Conservation (phyloP, 768 basidiomycete genomes). For the Dentipellis fragilis region DNA sequence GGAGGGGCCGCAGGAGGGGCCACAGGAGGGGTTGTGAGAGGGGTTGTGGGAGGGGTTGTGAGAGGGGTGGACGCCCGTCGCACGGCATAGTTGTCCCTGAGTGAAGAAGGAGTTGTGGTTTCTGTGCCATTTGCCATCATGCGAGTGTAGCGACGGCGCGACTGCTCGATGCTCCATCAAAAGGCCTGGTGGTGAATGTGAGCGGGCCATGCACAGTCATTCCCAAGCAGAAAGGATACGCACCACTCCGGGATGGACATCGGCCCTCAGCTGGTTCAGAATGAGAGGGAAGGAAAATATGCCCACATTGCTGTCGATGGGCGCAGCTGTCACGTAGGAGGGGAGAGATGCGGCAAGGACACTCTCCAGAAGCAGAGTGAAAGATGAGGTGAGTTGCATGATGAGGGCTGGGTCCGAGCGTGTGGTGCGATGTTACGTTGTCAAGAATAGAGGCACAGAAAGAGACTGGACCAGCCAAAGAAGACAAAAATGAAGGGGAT, state of each 20-base stretch:
- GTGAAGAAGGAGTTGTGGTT: slow-evolving; percentile 35
- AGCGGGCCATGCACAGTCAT: too few species aligned
- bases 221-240: slow-evolving; percentile 14
- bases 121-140: slow-evolving; percentile 49
- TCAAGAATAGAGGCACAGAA: too few species aligned
- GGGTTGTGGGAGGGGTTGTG: too few species aligned
- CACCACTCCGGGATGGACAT: slow-evolving; percentile 35
- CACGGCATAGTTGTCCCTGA: not conserved
- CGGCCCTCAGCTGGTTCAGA: slow-evolving; percentile 19
- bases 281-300: slow-evolving; percentile 33
- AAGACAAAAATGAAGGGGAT: not conserved
- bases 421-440: too few species aligned
- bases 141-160: slow-evolving; percentile 51
- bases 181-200: slow-evolving; percentile 32
- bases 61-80: not conserved
- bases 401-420: too few species aligned
- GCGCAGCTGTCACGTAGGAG: slow-evolving; percentile 31
- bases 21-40: too few species aligned
- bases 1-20: not conserved
- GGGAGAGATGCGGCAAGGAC: slow-evolving; percentile 29
- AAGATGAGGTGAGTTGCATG: slow-evolving; percentile 48
- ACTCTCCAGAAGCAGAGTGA: slow-evolving; percentile 43
- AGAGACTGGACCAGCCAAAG: slow-evolving; percentile 1
- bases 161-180: slow-evolving; percentile 64
- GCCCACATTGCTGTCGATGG: slow-evolving; percentile 23